Base-by-base conservation (phyloP, 176 grass and related monocot genomes). In the Eragrostis curvula region DNA sequence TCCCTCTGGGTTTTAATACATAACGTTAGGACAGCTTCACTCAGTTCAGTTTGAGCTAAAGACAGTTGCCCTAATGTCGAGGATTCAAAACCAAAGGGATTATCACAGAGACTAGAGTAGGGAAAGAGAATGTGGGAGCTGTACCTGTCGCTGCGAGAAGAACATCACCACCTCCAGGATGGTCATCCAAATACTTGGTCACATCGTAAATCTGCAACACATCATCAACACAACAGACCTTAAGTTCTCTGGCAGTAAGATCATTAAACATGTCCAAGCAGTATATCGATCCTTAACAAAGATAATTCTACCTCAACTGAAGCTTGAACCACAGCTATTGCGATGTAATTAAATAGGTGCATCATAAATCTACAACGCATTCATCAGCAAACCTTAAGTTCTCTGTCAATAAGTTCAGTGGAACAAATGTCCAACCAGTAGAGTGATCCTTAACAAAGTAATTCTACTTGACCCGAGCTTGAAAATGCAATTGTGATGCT, bases 161-260 rank as follows among this genome's bases (percentile, higher is more conserved):
- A 56, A 96, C 87, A 83, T 96, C 93, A 32, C 68, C 96, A 71
- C 96, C 96, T 53, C 96, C 93, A 43, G 93, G 96, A 85, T 96
- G 96, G 27, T 99, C 96, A 30, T 96, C 93, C 93, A 96, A 78
- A 91, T 99, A 99, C 50, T 80, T 79, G 44, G 91, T 93, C 75
- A 99, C 93, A 36, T 96, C 96, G 81, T 99, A 96, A 57, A 96
- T 88, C 96, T 99, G 79, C 66, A 81, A n/a, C 1, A n/a, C n/a
- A 71, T 89, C 16, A 59, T 63, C 7, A 48, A 9, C 56, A 50
- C 7, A 48, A 9, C 56, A 50, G 2, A 25, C 8, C 16, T 65
- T 85, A 42, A 85, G 57, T 4, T 58, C 29, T 1, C 46, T 0
- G 15, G 49, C 12, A 25, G 39, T 25, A 73, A 71, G 65, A 85